Evolutionary conservation across 2,329 filamentous ascomycete genomes (phyloP).

Genomic region (Chaetomiaceae sp.): DNA sequence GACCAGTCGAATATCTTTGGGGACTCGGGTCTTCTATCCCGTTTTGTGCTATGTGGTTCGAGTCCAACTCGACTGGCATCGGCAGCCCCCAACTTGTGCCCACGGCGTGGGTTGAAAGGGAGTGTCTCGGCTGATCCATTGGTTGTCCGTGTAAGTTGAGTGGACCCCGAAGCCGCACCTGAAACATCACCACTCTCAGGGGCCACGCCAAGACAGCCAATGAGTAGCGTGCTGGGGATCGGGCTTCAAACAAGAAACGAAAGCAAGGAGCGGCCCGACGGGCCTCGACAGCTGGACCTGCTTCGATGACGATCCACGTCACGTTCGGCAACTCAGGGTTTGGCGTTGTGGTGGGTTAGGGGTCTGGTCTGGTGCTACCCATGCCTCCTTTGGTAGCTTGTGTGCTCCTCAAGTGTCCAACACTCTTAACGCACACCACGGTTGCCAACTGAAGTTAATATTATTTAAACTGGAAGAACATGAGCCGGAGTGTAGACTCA

Average conservation of each 20-base stretch:
- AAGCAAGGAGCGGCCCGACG: too few relatives aligned
- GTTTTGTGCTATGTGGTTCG: neutral
- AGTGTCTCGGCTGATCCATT: constrained; percentile 14
- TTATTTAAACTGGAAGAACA: too few relatives aligned
- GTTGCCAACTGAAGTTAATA: too few relatives aligned
- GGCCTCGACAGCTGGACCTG: too few relatives aligned
- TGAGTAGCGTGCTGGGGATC: neutral
- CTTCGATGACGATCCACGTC: too few relatives aligned
- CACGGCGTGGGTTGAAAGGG: neutral
- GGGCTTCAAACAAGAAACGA: neutral
- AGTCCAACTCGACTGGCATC: neutral
- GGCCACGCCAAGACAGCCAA: neutral
- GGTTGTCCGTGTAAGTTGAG: neutral
- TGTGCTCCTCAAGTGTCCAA: too few relatives aligned
- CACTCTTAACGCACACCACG: too few relatives aligned
- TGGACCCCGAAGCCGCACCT: neutral
- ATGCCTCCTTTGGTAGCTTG: too few relatives aligned
- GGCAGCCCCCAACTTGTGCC: neutral
- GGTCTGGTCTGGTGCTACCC: too few relatives aligned
- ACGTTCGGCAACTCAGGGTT: too few relatives aligned
- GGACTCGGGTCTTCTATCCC: neutral
- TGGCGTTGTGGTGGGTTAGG: too few relatives aligned
- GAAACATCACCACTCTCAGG: constrained; percentile 6
- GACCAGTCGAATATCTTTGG: neutral
- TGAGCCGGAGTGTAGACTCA: too few relatives aligned